Conservation (phyloP, 768 basidiomycete species). For the Tremella fuciformis region DNA sequence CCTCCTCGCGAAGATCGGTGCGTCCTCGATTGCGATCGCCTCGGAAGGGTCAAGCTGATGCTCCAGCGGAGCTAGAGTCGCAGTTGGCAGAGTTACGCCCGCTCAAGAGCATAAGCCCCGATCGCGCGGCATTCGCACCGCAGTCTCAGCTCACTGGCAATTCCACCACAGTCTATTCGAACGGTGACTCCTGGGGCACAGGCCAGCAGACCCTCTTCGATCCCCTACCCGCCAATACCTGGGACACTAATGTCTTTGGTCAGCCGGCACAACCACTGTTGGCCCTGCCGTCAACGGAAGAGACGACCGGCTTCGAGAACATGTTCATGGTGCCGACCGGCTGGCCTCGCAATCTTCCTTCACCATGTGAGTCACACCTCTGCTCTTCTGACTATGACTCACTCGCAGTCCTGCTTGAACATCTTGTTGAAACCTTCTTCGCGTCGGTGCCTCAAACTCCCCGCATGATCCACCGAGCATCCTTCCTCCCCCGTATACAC, state of each 20-base stretch:
- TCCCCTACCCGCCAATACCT: no score
- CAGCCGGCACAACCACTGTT: conserved; percentile 3
- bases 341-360: conserved; percentile 45
- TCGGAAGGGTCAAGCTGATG: not conserved
- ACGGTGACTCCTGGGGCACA: no score
- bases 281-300: not conserved
- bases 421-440: conserved; percentile 71
- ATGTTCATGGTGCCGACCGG: conserved; percentile 34
- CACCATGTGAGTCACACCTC: conserved; percentile 31
- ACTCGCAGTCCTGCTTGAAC: conserved; percentile 42
- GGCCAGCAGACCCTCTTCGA: no score
- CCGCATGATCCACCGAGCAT: conserved; percentile 66
- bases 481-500: conserved; percentile 64
- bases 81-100: conserved; percentile 12
- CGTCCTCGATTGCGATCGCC: not conserved
- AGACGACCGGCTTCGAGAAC: conserved; percentile 20
- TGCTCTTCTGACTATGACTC: not conserved
- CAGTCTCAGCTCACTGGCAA: no score
- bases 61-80: conserved; percentile 15
- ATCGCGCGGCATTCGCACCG: no score
- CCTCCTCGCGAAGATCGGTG: conserved; percentile 29
- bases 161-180: no score
- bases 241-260: not conserved
- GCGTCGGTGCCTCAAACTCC: conserved; percentile 69
- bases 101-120: not conserved